A percentile compares a stretch with the other conserved stretches of the same genome.
Conservation (phyloP, 179 eudicot species). For the Drosera spatulata region DNA sequence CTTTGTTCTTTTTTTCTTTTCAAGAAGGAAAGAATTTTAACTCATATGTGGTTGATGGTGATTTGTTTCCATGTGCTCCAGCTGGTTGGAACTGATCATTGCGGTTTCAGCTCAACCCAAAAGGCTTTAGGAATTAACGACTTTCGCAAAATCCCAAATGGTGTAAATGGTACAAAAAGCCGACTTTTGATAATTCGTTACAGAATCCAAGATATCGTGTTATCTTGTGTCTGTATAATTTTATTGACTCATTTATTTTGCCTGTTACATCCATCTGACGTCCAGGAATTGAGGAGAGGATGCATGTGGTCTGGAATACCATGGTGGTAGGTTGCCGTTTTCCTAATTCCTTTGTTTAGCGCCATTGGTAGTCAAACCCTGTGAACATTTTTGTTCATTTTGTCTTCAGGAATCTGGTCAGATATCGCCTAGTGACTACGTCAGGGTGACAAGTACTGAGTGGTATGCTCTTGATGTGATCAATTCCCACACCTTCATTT, state of each 20-base stretch:
- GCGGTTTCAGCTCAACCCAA: constrained; percentile 78
- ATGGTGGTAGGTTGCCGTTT: constrained; percentile 69
- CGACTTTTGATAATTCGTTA: background rate
- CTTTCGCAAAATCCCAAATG: constrained; percentile 92
- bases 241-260: background rate
- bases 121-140: constrained; percentile 79
- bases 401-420: constrained; percentile 64
- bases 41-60: background rate
- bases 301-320: constrained; percentile 86
- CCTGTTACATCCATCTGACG: background rate
- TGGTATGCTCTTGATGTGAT: constrained; percentile 30
- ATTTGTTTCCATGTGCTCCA: constrained; percentile 18
- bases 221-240: too few species aligned
- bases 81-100: constrained; percentile 98
- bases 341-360: background rate
- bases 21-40: too few species aligned
- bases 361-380: background rate
- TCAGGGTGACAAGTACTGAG: constrained; percentile 86
- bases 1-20: too few species aligned
- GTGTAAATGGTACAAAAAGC: constrained; percentile 84
- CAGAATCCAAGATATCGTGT: background rate
- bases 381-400: too few species aligned
- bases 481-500: too few species aligned
- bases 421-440: constrained; percentile 75
- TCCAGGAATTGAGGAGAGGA: constrained; percentile 89